Evolutionary conservation across 306 rosid genomes (phyloP).

Genomic region (Bauhinia variegata): DNA sequence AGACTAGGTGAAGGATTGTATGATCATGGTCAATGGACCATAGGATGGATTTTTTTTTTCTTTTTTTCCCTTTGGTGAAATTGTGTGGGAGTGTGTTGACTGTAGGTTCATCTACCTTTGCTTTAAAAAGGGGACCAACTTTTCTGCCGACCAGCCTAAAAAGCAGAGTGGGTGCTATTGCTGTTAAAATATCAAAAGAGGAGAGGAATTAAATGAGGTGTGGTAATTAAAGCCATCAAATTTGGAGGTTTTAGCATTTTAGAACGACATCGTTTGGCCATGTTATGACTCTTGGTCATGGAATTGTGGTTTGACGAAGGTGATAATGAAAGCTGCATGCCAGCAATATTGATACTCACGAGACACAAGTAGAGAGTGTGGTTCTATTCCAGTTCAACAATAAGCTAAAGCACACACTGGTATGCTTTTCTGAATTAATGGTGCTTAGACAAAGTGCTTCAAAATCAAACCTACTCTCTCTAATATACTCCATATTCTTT

Average conservation of each 20-base stretch:
- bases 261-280: background rate
- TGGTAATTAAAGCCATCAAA: no score
- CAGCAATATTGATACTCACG: conserved; percentile 29
- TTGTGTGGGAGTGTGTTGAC: conserved; percentile 12
- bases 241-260: no score
- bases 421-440: no score
- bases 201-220: no score
- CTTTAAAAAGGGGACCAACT: conserved; percentile 32
- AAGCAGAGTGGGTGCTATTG: conserved; percentile 23
- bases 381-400: no score
- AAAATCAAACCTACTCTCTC: no score
- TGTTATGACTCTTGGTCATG: background rate
- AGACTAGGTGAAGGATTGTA: conserved; percentile 22
- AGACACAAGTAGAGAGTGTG: no score
- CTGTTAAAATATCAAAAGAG: background rate
- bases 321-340: conserved; percentile 40
- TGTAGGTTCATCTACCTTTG: conserved; percentile 18
- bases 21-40: conserved; percentile 32
- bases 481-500: no score
- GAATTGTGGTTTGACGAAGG: conserved; percentile 18
- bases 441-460: no score
- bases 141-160: conserved; percentile 45
- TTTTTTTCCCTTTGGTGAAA: background rate
- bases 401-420: no score
- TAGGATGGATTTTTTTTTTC: background rate